A percentile compares a stretch with the other conserved stretches of the same genome.
Evolutionary conservation across 2,329 filamentous ascomycete genomes (phyloP).

Genomic region (Aureobasidium pullulans): DNA sequence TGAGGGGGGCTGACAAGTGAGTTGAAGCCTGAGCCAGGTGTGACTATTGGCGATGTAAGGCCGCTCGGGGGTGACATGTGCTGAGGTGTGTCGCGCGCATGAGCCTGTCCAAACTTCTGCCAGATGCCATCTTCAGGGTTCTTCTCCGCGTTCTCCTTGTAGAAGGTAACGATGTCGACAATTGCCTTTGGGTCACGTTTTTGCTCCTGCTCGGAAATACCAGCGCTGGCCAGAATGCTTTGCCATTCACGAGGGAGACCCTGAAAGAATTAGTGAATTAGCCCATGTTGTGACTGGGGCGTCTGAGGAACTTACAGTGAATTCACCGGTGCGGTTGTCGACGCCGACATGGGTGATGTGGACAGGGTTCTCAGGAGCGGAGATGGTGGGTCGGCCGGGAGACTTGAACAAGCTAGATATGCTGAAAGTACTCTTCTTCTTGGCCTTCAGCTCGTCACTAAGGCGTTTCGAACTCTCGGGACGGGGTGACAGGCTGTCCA

Average conservation of each 20-base stretch:
- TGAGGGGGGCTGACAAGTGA: slow-evolving; percentile 66
- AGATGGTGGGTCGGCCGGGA: slow-evolving; percentile 86
- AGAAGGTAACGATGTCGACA: slow-evolving; percentile 92
- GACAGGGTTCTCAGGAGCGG: slow-evolving; percentile 94
- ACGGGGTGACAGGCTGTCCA: slow-evolving; percentile 41
- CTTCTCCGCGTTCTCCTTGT: slow-evolving; percentile 84
- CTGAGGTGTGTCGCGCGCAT: slow-evolving; percentile 45
- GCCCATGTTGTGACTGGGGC: background rate
- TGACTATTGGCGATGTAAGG: slow-evolving; percentile 19
- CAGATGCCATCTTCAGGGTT: slow-evolving; percentile 79
- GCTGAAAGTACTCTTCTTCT: slow-evolving; percentile 85
- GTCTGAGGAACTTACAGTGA: slow-evolving; percentile 60
- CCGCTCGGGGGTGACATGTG: slow-evolving; percentile 23
- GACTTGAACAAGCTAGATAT: slow-evolving; percentile 79
- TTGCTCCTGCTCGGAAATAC: slow-evolving; percentile 92
- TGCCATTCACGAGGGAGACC: slow-evolving; percentile 98
- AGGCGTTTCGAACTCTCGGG: slow-evolving; percentile 54
- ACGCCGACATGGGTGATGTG: slow-evolving; percentile 98
- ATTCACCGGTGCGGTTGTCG: slow-evolving; percentile 91
- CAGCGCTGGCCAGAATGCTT: slow-evolving; percentile 86
- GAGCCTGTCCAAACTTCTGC: slow-evolving; percentile 92
- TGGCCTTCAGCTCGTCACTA: slow-evolving; percentile 66
- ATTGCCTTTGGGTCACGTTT: slow-evolving; percentile 93
- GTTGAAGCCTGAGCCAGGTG: slow-evolving; percentile 43
- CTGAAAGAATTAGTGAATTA: slow-evolving; percentile 39